A percentile compares a stretch with the other conserved stretches of the same genome.
These are phyloP conservation scores for Tausonia pullulans DNA, from an alignment of 1,284 basidiomycete genomes.

Conservation along the genomic window DNA sequence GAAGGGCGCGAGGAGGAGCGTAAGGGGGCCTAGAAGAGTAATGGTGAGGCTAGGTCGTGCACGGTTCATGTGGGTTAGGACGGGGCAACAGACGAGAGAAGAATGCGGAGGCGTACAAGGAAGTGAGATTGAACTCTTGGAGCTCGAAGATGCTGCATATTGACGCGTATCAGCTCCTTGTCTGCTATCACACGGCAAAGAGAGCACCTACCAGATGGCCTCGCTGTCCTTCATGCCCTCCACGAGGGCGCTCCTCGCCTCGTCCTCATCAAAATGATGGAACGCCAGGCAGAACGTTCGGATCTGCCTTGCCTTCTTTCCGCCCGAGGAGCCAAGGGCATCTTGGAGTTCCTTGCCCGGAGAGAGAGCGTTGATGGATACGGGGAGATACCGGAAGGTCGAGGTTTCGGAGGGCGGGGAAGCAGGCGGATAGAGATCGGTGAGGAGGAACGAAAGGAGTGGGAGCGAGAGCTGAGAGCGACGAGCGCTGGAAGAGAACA, in stretches of 20 bases:
- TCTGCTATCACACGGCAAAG: not conserved
- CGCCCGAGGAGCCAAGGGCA: not conserved
- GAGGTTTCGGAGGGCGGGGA: slow-evolving; percentile 12
- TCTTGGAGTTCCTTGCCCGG: slow-evolving; percentile 11
- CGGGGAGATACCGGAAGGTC: slow-evolving; percentile 23
- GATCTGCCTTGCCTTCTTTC: slow-evolving; percentile 10
- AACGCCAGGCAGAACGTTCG: slow-evolving; percentile 30
- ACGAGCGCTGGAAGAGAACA: too few species aligned
- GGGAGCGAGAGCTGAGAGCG: too few species aligned
- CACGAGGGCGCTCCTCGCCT: slow-evolving; percentile 23
- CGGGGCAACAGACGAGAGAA: too few species aligned
- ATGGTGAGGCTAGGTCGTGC: slow-evolving; percentile 20
- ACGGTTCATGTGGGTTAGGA: too few species aligned
- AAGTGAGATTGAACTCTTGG: slow-evolving; percentile 24
- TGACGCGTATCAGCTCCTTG: not conserved
- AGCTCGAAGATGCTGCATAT: slow-evolving; percentile 28
- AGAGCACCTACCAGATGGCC: slow-evolving; percentile 26
- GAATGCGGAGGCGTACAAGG: not conserved
- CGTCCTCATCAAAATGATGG: slow-evolving; percentile 29
- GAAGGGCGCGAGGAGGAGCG: slow-evolving; percentile 25
- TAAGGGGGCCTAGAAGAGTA: slow-evolving; percentile 22
- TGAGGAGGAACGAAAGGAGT: slow-evolving; percentile 17
- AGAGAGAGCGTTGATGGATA: slow-evolving; percentile 25
- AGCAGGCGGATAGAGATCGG: slow-evolving; percentile 19
- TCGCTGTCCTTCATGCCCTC: slow-evolving; percentile 29